A percentile compares a stretch with the other conserved stretches of the same genome.
Conservation (phyloP, 192 early-diverging fungal species). For the Mortierella antarctica region DNA sequence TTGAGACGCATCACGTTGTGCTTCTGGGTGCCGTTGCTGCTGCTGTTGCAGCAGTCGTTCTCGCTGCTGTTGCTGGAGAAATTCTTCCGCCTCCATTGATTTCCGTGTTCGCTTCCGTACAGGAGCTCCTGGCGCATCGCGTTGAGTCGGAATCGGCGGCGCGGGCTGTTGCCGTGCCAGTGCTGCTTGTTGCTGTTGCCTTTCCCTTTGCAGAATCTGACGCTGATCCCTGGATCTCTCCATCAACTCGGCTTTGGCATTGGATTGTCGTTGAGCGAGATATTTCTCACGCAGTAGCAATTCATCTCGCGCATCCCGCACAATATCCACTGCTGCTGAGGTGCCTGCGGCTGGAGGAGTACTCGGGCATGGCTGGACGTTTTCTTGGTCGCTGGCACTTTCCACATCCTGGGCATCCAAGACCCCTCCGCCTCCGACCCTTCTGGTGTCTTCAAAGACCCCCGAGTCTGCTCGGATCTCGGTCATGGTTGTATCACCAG, state of each 20-base stretch:
- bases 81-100: neutral
- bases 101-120: neutral
- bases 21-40: neutral
- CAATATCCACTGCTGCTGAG: neutral
- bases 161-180: neutral
- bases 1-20: neutral
- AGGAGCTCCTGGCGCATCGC: constrained; percentile 1
- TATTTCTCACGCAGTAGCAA: constrained; percentile 31
- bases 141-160: neutral
- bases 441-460: too few relatives aligned
- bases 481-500: constrained; percentile 10
- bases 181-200: constrained; percentile 12
- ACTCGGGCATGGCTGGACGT: constrained; percentile 8
- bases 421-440: too few relatives aligned
- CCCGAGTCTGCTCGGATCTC: neutral
- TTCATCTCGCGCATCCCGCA: constrained; percentile 27
- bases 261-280: neutral
- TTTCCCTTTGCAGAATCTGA: neutral
- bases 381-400: constrained; percentile 14
- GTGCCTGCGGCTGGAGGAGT: neutral
- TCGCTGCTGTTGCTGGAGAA: neutral
- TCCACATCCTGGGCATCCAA: neutral
- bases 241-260: constrained; percentile 6
- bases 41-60: neutral
- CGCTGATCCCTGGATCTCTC: constrained; percentile 3